A percentile compares a stretch with the other conserved stretches of the same genome.
These are phyloP conservation scores for Centella asiatica DNA, from an alignment of 129 eudicot genomes.

Conservation along the genomic window DNA sequence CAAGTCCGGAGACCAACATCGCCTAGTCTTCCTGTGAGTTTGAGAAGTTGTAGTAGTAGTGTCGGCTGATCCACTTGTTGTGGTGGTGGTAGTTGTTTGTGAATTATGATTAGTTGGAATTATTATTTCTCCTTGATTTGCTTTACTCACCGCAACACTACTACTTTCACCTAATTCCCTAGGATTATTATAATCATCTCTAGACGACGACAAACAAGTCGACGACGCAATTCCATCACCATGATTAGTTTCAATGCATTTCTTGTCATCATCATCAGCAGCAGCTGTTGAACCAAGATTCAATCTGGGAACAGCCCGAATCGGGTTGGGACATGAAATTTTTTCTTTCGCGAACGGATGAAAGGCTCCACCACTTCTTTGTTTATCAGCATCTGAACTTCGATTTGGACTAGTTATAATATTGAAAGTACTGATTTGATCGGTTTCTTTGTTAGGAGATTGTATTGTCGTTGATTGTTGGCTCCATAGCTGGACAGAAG, in stretches of 20 bases:
- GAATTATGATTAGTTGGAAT: too few species aligned
- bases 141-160: constrained; percentile 12
- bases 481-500: constrained; percentile 86
- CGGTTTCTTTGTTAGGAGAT: constrained; percentile 30
- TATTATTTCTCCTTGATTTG: constrained; percentile 12
- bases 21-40: constrained; percentile 72
- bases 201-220: too few species aligned
- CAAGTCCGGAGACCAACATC: constrained; percentile 99
- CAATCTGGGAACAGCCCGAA: constrained; percentile 42
- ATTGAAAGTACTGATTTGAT: constrained; percentile 26
- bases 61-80: constrained; percentile 7
- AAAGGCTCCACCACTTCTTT: constrained; percentile 69
- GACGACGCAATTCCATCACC: constrained; percentile 18
- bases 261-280: constrained; percentile 47
- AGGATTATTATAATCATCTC: too few species aligned
- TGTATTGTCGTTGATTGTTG: constrained; percentile 35
- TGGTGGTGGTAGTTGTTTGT: constrained; percentile 31
- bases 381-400: constrained; percentile 40
- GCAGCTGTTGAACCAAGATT: constrained; percentile 51
- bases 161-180: constrained; percentile 45
- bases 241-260: constrained; percentile 13
- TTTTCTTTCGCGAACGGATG: constrained; percentile 51
- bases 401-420: constrained; percentile 25
- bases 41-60: constrained; percentile 37
- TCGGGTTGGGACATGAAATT: constrained; percentile 29